These are phyloP conservation scores for Schizonepeta tenuifolia DNA, from an alignment of 257 asterid species.

Conservation along the genomic window DNA sequence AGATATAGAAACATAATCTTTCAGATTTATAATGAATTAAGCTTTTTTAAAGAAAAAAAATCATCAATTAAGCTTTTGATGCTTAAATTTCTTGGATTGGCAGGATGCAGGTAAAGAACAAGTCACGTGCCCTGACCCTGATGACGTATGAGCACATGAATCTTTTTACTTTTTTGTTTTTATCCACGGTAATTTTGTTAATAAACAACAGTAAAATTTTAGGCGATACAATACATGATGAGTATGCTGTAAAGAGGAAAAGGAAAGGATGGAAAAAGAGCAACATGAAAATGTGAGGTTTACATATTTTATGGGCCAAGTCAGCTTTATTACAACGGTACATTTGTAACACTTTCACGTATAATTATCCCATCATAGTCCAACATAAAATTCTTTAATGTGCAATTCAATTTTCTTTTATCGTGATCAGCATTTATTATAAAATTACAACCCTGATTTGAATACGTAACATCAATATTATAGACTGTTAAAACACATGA, in stretches of 20 bases:
- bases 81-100: constrained; percentile 8
- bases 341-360: constrained; percentile 8
- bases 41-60: no score
- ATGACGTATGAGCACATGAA: constrained; percentile 39
- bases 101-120: not conserved
- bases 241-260: constrained; percentile 29
- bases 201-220: constrained; percentile 7
- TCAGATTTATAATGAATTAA: no score
- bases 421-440: not conserved
- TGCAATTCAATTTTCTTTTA: not conserved
- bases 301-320: constrained; percentile 7
- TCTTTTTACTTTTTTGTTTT: not conserved
- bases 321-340: constrained; percentile 37
- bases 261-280: not conserved
- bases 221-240: not conserved
- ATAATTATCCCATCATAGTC: not conserved
- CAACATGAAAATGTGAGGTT: constrained; percentile 17
- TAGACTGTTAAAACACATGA: no score
- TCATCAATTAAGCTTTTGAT: no score
- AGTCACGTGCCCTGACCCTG: constrained; percentile 39
- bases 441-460: no score
- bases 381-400: not conserved
- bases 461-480: no score
- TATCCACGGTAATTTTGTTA: constrained; percentile 7
- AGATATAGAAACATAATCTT: no score